Evolutionary conservation across 371 early-diverging fungal genomes (phyloP).

Genomic region (Mortierella sp.): DNA sequence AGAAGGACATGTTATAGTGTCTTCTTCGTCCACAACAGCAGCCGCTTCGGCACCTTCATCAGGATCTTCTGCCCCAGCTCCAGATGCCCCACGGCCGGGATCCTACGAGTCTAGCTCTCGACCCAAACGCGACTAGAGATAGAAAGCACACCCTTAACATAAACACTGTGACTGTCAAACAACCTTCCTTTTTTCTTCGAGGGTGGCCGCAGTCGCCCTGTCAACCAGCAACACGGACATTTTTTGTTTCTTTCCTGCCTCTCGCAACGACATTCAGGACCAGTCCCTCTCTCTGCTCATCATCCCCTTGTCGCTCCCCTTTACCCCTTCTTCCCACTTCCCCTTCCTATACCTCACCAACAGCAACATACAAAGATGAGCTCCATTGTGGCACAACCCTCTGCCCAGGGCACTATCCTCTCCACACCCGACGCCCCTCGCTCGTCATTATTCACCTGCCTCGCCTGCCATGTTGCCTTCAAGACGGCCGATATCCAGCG

Average conservation of each 20-base stretch:
- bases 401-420: slow-evolving; percentile 46
- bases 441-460: slow-evolving; percentile 73
- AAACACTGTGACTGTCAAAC: slow-evolving; percentile 15
- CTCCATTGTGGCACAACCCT: slow-evolving; percentile 32
- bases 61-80: neutral
- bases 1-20: neutral
- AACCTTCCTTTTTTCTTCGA: neutral
- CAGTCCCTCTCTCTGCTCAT: neutral
- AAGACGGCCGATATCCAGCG: slow-evolving; percentile 87
- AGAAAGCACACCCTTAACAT: slow-evolving; percentile 6
- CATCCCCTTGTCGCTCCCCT: neutral
- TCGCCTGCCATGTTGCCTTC: slow-evolving; percentile 92
- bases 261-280: slow-evolving; percentile 3
- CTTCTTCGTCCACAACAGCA: neutral
- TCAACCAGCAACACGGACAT: neutral
- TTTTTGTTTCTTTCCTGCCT: neutral
- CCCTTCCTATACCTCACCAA: neutral
- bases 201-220: neutral
- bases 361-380: slow-evolving; percentile 21
- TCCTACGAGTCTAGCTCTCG: neutral
- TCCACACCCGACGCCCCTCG: slow-evolving; percentile 56
- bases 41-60: neutral
- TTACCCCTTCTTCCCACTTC: neutral
- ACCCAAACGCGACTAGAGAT: slow-evolving; percentile 10
- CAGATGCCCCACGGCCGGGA: neutral